phyloP scores from a whole-genome alignment of 176 grass and related monocot genomes.

The Rhynchospora pubera region DNA sequence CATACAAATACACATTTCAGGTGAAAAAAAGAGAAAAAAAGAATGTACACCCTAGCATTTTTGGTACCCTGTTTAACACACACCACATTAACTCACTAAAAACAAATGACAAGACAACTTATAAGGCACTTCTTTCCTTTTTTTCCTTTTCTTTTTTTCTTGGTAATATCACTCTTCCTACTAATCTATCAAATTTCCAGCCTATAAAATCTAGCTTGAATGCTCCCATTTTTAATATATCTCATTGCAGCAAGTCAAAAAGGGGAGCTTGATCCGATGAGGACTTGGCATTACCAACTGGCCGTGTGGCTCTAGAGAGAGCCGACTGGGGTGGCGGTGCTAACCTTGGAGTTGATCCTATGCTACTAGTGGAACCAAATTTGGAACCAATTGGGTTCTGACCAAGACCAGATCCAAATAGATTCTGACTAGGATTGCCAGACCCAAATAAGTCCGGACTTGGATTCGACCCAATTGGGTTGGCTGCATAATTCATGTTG shows the following conservation, averaged over 20 bases:
- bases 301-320: conserved; percentile 51
- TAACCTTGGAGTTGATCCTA: conserved; percentile 45
- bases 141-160: not conserved
- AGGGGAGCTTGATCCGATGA: conserved; percentile 55
- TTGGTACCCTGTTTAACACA: not conserved
- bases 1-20: conserved; percentile 19
- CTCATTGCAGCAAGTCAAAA: conserved; percentile 71
- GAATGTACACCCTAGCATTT: not conserved
- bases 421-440: conserved; percentile 4
- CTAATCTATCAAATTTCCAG: not conserved
- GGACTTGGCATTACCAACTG: conserved; percentile 33
- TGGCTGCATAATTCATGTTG: conserved; percentile 24
- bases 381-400: conserved; percentile 20
- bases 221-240: not conserved
- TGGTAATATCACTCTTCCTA: not conserved
- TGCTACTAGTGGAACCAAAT: conserved; percentile 12
- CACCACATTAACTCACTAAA: not conserved
- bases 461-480: conserved; percentile 25
- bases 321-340: conserved; percentile 71
- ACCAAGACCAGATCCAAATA: conserved; percentile 17
- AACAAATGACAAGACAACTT: not conserved
- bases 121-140: not conserved
- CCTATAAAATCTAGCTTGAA: not conserved
- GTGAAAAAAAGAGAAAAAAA: not conserved
- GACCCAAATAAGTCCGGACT: conserved; percentile 11